Percentiles rank a stretch among this genome's conserved stretches.
These are phyloP conservation scores for Neurospora africana DNA, from an alignment of 495 filamentous ascomycete species.

Conservation along the genomic window DNA sequence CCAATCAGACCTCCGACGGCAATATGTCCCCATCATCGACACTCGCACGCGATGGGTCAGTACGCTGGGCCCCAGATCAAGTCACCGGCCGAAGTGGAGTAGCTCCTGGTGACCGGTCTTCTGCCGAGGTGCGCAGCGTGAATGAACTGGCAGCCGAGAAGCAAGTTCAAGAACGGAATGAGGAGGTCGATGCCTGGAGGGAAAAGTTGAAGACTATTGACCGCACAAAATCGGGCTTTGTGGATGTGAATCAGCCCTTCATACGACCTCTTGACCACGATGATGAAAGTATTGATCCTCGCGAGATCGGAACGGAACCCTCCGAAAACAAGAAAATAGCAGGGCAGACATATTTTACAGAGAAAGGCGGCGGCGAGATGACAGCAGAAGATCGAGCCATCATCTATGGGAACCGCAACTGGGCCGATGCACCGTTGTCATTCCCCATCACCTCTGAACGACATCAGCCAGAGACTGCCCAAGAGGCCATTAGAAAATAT, in stretches of 20 bases:
- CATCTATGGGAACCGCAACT: constrained; percentile 35
- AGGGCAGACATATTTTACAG: constrained; percentile 37
- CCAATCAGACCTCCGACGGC: constrained; percentile 3
- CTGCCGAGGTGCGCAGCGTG: constrained; percentile 27
- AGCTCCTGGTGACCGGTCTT: constrained; percentile 28
- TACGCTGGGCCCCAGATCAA: constrained; percentile 28
- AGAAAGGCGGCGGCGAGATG: constrained; percentile 32
- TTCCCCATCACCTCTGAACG: constrained; percentile 27
- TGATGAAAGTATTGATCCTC: constrained; percentile 25
- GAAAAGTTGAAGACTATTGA: constrained; percentile 6
- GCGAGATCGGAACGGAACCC: constrained; percentile 26
- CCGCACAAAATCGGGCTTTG: not conserved
- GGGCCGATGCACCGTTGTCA: constrained; percentile 34
- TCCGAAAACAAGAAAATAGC: constrained; percentile 17
- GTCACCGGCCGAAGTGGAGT: constrained; percentile 31
- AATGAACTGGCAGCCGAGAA: constrained; percentile 29
- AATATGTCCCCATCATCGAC: not conserved
- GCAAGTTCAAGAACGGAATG: constrained; percentile 27
- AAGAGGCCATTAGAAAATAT: constrained; percentile 42
- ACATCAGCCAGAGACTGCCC: constrained; percentile 40
- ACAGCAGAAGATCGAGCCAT: constrained; percentile 32
- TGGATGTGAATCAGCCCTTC: not conserved
- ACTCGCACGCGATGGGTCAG: constrained; percentile 22
- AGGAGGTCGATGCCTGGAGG: constrained; percentile 33
- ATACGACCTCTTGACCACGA: constrained; percentile 5